These are phyloP conservation scores for Chaetomium strumarium DNA, from an alignment of 2,329 filamentous ascomycete genomes.

Conservation along the genomic window DNA sequence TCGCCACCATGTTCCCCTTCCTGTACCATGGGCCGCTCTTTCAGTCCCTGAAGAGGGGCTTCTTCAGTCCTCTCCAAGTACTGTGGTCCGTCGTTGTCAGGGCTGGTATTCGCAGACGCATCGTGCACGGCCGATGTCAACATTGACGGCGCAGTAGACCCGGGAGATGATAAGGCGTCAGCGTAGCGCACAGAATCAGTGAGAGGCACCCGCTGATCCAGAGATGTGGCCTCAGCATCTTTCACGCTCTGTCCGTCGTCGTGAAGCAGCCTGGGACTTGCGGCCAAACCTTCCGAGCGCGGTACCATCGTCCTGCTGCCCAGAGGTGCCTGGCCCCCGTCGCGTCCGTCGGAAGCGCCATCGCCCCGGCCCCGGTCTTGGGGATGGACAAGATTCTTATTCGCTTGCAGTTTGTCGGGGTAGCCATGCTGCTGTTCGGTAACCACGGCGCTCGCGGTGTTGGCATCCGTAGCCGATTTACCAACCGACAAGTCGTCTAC, in stretches of 20 bases:
- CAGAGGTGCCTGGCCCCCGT: not conserved
- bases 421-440: not conserved
- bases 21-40: conserved; percentile 20
- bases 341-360: not conserved
- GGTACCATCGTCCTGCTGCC: not conserved
- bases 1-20: conserved; percentile 14
- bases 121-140: conserved; percentile 65
- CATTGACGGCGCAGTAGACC: conserved; percentile 66
- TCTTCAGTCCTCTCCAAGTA: conserved; percentile 46
- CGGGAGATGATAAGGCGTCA: conserved; percentile 49
- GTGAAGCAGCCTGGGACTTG: not conserved
- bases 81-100: conserved; percentile 59
- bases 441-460: not conserved
- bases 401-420: not conserved
- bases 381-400: not conserved
- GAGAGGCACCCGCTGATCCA: conserved; percentile 29
- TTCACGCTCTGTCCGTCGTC: conserved; percentile 20
- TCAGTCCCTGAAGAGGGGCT: conserved; percentile 35
- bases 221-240: conserved; percentile 24
- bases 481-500: not conserved
- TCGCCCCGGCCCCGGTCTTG: not conserved
- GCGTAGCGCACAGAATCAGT: conserved; percentile 33
- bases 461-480: not conserved
- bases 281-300: not conserved
- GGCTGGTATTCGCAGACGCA: conserved; percentile 67